Conservation (phyloP, 2,329 filamentous ascomycete species). For the Ophiocordyceps australis region DNA sequence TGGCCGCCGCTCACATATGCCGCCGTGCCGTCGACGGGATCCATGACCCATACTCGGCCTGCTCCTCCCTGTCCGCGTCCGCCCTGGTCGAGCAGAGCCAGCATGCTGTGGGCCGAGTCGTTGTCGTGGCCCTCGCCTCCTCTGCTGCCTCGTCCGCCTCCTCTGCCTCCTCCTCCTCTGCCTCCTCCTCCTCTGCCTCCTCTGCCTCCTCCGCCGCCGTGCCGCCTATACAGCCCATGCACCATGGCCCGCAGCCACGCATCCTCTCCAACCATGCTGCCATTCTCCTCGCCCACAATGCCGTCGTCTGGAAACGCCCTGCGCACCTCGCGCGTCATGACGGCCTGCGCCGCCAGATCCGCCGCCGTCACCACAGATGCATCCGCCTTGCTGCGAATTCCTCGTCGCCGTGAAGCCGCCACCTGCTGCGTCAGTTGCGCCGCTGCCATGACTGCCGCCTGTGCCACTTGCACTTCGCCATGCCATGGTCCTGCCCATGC, state of each 20-base stretch:
- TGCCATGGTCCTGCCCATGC: no score
- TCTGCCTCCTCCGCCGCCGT: constrained; percentile 2
- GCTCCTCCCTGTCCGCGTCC: constrained; percentile 18
- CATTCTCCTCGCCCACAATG: constrained; percentile 45
- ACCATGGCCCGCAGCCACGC: constrained; percentile 28
- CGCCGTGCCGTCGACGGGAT: constrained; percentile 46
- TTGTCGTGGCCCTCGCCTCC: no score
- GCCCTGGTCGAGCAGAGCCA: constrained; percentile 42
- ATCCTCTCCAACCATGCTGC: constrained; percentile 30
- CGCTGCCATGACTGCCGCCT: constrained; percentile 32
- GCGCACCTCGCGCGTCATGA: constrained; percentile 38
- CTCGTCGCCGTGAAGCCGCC: constrained; percentile 21
- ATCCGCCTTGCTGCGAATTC: constrained; percentile 36
- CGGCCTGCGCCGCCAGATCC: constrained; percentile 44
- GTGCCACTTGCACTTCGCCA: constrained; percentile 14
- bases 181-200: no score
- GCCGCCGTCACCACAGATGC: constrained; percentile 42
- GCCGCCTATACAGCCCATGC: constrained; percentile 29
- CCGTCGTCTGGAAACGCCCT: constrained; percentile 31
- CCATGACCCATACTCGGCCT: constrained; percentile 39
- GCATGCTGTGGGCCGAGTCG: constrained; percentile 31
- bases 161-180: no score
- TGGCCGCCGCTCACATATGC: constrained; percentile 42
- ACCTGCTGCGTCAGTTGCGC: constrained; percentile 34
- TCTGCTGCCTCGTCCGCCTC: no score